Base-by-base conservation (phyloP, 148 eudicot species). In the Tetragonia tetragonoides region DNA sequence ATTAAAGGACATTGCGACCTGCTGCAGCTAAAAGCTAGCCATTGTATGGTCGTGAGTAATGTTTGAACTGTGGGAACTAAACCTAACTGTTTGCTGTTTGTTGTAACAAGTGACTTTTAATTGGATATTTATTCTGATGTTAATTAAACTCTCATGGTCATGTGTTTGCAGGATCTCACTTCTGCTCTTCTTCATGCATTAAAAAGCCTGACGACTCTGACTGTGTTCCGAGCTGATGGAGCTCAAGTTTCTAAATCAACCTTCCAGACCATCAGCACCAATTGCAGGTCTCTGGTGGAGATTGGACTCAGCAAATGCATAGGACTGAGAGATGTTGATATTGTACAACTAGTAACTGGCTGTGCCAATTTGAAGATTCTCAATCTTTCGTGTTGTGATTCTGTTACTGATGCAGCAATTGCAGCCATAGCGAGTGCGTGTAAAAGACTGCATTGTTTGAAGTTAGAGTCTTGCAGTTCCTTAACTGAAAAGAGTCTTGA, bases 301-400 rank as follows among this genome's bases (percentile, higher is more conserved):
- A 80, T 93, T 28, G 86, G 93, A n/a, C 77, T 90, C 49, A 89
- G 97, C 74, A 93, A 93, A 90, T 93, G 93, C 80, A 76, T 82
- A 68, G 91, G 93, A 51, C 81, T 90, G 64, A 81, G 82, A 12
- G 95, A 90, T 71, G 57, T 39, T 17, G 83, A 88, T 78, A 80
- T 93, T 56, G 57, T 54, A 40, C 79, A 81, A 73, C 87, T 92
- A 38, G 88, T 87, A 51, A 77, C 82, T 65, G 85, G 88, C 5
- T 86, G 88, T 73, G 42, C 73, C 51, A 79, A 84, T 82, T 72
- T 93, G 83, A 82, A 71, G 82, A 80, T 78, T 72, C 79, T 93
- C 40, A 85, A 90, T 85, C 85, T 93, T 39, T 84, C 95, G 46
- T 92, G 97, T 76, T 90, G 90, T 83, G 81, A 81, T 80, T 75